phyloP scores from a whole-genome alignment of 257 asterid genomes.

The Solanum tarijense region DNA sequence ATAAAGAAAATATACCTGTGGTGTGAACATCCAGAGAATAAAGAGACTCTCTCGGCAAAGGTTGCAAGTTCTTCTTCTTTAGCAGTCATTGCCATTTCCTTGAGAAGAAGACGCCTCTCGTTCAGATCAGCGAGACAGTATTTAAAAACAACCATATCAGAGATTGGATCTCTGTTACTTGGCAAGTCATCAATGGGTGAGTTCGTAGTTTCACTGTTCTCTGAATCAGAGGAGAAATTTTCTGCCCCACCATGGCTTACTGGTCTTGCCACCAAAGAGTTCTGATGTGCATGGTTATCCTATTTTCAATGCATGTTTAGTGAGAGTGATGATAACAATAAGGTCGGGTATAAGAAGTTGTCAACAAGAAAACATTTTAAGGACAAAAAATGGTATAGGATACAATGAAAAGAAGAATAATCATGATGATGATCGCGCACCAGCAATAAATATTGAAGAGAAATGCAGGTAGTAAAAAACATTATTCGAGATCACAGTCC shows the following conservation, averaged over 20 bases:
- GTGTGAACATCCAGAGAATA: slow-evolving; percentile 80
- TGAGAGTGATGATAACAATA: neutral
- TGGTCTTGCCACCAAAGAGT: slow-evolving; percentile 27
- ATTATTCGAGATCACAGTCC: neutral
- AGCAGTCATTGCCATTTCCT: slow-evolving; percentile 59
- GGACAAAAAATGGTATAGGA: neutral
- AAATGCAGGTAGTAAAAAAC: neutral
- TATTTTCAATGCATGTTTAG: slow-evolving; percentile 12
- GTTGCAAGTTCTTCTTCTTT: slow-evolving; percentile 46
- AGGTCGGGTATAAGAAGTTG: neutral
- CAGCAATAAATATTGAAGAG: neutral
- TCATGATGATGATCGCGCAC: neutral
- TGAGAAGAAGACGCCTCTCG: slow-evolving; percentile 69
- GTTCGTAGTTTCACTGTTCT: slow-evolving; percentile 47
- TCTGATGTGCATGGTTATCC: slow-evolving; percentile 24
- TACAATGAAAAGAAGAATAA: neutral
- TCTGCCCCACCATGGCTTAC: slow-evolving; percentile 32
- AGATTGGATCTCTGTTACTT: slow-evolving; percentile 26
- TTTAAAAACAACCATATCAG: slow-evolving; percentile 69
- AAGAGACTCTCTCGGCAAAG: slow-evolving; percentile 64
- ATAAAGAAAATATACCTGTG: slow-evolving; percentile 42
- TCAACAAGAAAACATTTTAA: neutral
- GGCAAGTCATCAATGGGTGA: slow-evolving; percentile 29
- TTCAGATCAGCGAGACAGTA: slow-evolving; percentile 70
- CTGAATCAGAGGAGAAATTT: slow-evolving; percentile 45